Conservation (phyloP, 768 basidiomycete species). For the Russula virescens region DNA sequence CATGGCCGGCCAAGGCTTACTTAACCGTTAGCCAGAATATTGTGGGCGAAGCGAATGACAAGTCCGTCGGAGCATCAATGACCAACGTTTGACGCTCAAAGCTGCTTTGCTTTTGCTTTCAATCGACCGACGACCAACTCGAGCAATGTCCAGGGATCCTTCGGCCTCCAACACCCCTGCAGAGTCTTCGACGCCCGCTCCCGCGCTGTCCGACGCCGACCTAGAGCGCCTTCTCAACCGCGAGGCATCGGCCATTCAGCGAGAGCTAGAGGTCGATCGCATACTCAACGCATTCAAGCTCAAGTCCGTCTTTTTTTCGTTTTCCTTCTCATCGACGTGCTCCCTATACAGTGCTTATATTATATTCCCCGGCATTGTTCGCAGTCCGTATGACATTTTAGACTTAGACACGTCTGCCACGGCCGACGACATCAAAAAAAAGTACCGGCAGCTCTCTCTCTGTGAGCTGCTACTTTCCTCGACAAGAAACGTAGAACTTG, state of each 20-base stretch:
- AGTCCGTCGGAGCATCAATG: no score
- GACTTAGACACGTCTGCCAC: constrained; percentile 68
- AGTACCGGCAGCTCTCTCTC: constrained; percentile 77
- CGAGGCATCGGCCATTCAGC: constrained; percentile 80
- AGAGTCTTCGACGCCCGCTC: constrained; percentile 15
- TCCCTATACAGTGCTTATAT: not conserved
- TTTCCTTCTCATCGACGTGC: not conserved
- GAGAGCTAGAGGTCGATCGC: constrained; percentile 85
- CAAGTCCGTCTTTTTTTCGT: constrained; percentile 53
- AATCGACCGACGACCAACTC: not conserved
- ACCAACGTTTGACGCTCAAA: no score
- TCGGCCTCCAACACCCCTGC: constrained; percentile 8
- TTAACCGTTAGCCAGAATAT: no score
- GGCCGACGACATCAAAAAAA: constrained; percentile 83
- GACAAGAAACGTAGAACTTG: constrained; percentile 9
- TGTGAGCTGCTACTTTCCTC: constrained; percentile 45
- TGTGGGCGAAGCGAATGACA: no score
- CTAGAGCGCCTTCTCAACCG: constrained; percentile 75
- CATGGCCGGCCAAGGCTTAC: not conserved
- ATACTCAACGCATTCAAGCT: constrained; percentile 94
- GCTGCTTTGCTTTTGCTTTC: no score
- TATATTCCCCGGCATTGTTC: not conserved
- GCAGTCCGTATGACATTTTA: constrained; percentile 90
- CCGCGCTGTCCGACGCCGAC: constrained; percentile 42
- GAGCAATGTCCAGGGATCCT: constrained; percentile 1